Base-by-base conservation (phyloP, 306 rosid genomes). In the Styphnolobium japonicum region DNA sequence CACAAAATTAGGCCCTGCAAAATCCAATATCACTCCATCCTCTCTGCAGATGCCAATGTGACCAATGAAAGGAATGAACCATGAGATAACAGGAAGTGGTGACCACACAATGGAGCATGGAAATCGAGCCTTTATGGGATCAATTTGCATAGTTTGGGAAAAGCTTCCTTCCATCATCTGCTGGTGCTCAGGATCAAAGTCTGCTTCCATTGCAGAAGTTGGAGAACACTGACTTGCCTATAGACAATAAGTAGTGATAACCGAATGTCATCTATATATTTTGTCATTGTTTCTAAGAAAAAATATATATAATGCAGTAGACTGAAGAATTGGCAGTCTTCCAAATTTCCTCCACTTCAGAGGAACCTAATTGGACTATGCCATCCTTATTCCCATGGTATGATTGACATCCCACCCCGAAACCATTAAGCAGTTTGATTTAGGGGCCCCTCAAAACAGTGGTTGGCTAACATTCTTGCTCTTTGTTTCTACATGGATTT, bases 21-120 rank as follows among this genome's bases (percentile, higher is more conserved):
- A 96, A 89, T 96, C 98, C 91, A 96, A 85, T 75, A 96, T 90
- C 21, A 96, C 96, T 10, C 99, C 98, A 76, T 93, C 99, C 85
- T 96, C 98, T 80, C 98, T 90, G 86, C 96, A 92, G 61, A 96
- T 96, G 73, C 98, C 99, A 64, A 93, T 81, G 83, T 96, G 99
- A 64, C 99, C 99, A 29, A 96, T 87, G 77, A 90, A 93, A 80
- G 99, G 97, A 86, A 96, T 65, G 77, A 96, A 81, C 97, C 99
- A 96, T 0, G 99, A 93, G 66, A 96, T 85, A 55, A 93, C 90
- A 45, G 98, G 99, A 89, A 96, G 93, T 70, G 98, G 98, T 18
- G 99, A 87, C 99, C 99, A 96, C 78, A 96, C 99, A 78, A 96
- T 79, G 73, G 94, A 93, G 83, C 94, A 87, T 0, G 99, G 99